Percentiles rank a stretch among this genome's conserved stretches.
phyloP scores from a whole-genome alignment of 306 rosid species.

The Geum urbanum region DNA sequence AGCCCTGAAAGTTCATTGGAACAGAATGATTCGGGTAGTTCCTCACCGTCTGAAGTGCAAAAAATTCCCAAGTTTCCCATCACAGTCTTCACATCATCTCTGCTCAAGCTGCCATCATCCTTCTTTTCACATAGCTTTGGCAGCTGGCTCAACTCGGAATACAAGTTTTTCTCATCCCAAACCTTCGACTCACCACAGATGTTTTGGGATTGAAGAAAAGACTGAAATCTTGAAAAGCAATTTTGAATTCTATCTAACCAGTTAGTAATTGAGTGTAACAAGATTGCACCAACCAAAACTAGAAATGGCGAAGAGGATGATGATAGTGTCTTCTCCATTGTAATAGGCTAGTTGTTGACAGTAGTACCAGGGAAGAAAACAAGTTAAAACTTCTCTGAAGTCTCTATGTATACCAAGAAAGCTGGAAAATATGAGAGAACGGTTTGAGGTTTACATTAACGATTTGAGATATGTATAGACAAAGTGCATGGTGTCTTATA shows the following conservation, averaged over 20 bases:
- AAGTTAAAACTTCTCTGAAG: slow-evolving; percentile 8
- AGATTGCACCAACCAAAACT: slow-evolving; percentile 16
- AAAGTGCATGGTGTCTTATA: neutral
- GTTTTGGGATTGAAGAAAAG: slow-evolving; percentile 24
- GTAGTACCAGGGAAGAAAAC: neutral
- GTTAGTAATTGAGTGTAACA: neutral
- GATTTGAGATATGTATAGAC: neutral
- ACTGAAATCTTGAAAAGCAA: slow-evolving; percentile 21
- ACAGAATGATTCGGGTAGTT: slow-evolving; percentile 31
- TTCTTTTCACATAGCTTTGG: slow-evolving; percentile 8
- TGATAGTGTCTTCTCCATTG: slow-evolving; percentile 27
- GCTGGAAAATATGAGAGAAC: slow-evolving; percentile 22
- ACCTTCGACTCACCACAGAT: slow-evolving; percentile 18
- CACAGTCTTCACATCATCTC: slow-evolving; percentile 51
- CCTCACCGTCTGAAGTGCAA: slow-evolving; percentile 51
- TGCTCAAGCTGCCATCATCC: slow-evolving; percentile 38
- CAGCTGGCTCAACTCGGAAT: slow-evolving; percentile 19
- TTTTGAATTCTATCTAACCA: neutral
- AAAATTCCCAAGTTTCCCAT: slow-evolving; percentile 51
- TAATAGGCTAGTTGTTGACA: slow-evolving; percentile 9
- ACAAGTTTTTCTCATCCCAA: slow-evolving; percentile 15
- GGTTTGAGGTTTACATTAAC: neutral
- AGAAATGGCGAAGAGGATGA: slow-evolving; percentile 14
- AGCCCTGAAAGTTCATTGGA: slow-evolving; percentile 40
- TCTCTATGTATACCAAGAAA: neutral